A percentile compares a stretch with the other conserved stretches of the same genome.
These are phyloP conservation scores for Pseudogymnoascus sp. DNA, from an alignment of 2,329 filamentous ascomycete species.

Conservation along the genomic window DNA sequence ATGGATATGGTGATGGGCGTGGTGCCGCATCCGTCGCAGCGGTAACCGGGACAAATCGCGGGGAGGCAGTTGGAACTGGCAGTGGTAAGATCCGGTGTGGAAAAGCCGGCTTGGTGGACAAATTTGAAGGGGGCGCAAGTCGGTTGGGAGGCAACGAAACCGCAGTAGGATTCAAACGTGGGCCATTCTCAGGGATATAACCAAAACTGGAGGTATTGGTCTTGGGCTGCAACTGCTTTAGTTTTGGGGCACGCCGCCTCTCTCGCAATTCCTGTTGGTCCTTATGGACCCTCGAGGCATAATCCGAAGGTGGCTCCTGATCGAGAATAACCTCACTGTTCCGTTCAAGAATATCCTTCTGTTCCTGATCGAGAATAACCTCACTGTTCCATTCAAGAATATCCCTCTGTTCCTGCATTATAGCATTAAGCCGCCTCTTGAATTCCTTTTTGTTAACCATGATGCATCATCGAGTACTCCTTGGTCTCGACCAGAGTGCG, in stretches of 20 bases:
- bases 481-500: neutral
- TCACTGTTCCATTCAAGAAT: neutral
- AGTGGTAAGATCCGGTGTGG: neutral
- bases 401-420: neutral
- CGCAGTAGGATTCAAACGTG: neutral
- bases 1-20: neutral
- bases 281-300: neutral
- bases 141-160: neutral
- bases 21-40: neutral
- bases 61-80: neutral
- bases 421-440: neutral
- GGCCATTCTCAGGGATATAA: neutral
- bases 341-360: too few species aligned
- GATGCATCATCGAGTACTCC: neutral
- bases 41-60: neutral
- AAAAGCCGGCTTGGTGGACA: neutral
- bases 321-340: neutral
- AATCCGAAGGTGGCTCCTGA: neutral
- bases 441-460: neutral
- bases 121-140: neutral
- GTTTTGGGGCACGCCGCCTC: neutral
- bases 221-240: neutral
- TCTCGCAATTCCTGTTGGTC: neutral
- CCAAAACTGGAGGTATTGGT: too few species aligned
- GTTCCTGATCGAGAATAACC: neutral